A percentile compares a stretch with the other conserved stretches of the same genome.
These are phyloP conservation scores for Pelargonium fulgidum DNA, from an alignment of 441 rosid genomes.

Conservation along the genomic window DNA sequence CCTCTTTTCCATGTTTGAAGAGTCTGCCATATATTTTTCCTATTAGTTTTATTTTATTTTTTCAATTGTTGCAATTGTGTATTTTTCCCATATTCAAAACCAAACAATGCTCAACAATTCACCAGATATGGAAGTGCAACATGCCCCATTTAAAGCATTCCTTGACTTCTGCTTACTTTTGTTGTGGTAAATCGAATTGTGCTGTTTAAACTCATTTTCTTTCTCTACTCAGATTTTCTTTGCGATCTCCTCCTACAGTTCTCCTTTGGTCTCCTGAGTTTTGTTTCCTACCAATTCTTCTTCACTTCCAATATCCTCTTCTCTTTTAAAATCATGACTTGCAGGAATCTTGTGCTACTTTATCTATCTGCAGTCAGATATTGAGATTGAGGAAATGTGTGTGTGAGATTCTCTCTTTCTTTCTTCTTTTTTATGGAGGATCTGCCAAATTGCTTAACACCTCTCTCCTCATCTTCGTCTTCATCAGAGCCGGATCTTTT, in stretches of 20 bases:
- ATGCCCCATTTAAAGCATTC: constrained; percentile 4
- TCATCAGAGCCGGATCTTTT: constrained; percentile 30
- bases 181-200: constrained; percentile 12
- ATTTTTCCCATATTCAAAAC: constrained; percentile 13
- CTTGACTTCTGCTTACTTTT: constrained; percentile 18
- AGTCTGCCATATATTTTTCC: constrained; percentile 16
- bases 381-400: constrained; percentile 23
- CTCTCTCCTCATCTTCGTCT: constrained; percentile 41
- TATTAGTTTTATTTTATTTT: constrained; percentile 12
- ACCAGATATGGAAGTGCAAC: constrained; percentile 17
- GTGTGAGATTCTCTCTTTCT: constrained; percentile 24
- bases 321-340: constrained; percentile 13
- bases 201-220: constrained; percentile 17
- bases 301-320: constrained; percentile 7
- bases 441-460: constrained; percentile 40
- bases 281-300: constrained; percentile 6
- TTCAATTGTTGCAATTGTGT: background rate
- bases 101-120: constrained; percentile 10
- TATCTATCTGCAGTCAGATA: background rate
- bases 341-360: constrained; percentile 18
- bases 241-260: constrained; percentile 8
- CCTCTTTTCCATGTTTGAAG: constrained; percentile 16
- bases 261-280: constrained; percentile 6
- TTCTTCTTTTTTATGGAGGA: constrained; percentile 44
- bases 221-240: background rate